Evolutionary conservation across 169 alveolate species (phyloP).

Genomic region (Cryptosporidium sp.): DNA sequence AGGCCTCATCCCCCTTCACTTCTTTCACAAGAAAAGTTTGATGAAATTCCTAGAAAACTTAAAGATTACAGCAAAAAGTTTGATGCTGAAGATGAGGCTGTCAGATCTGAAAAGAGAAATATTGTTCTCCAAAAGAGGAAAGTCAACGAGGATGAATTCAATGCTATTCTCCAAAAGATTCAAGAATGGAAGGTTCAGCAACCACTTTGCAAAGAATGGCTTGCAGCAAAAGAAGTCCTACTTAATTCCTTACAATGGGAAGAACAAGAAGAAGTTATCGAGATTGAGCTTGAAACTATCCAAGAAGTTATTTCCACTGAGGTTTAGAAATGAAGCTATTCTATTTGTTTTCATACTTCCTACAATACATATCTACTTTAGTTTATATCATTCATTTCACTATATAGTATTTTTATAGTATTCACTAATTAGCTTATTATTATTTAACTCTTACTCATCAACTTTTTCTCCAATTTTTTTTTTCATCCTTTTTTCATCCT

Average conservation of each 20-base stretch:
- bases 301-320: conserved; percentile 70
- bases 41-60: conserved; percentile 86
- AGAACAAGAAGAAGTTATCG: conserved; percentile 72
- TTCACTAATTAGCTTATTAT: not conserved
- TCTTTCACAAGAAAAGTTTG: conserved; percentile 82
- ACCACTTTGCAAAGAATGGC: conserved; percentile 55
- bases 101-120: conserved; percentile 82
- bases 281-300: conserved; percentile 64
- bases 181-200: conserved; percentile 80
- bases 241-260: conserved; percentile 70
- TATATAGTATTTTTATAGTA: conserved; percentile 7
- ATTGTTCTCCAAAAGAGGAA: conserved; percentile 81
- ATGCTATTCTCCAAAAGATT: conserved; percentile 62
- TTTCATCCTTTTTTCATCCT: no score
- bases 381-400: conserved; percentile 9
- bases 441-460: not conserved
- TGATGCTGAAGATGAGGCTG: conserved; percentile 83
- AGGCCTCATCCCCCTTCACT: conserved; percentile 92
- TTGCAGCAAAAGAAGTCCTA: conserved; percentile 25
- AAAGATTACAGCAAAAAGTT: conserved; percentile 84
- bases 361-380: not conserved
- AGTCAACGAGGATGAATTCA: conserved; percentile 79
- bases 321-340: not conserved
- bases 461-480: not conserved
- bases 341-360: not conserved